Base-by-base conservation (phyloP, 176 grass and related monocot genomes). In the Carex littledalei region DNA sequence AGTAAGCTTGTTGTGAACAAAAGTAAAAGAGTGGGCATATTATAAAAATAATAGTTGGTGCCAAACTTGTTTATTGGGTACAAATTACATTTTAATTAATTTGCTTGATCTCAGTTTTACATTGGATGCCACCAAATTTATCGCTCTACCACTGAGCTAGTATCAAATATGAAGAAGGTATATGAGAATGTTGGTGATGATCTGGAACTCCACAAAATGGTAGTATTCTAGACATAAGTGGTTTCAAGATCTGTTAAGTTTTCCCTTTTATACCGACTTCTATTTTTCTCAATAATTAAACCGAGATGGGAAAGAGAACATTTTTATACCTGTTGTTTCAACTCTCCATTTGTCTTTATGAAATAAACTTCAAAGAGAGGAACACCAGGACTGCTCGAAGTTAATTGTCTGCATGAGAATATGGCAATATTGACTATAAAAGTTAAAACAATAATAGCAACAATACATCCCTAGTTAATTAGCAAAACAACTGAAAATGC, bases 361-460 rank as follows among this genome's bases (percentile, higher is more conserved):
- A 87, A 91, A 90, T 90, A 98, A 89, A 98, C 85, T 87, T 98
- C 96, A 71, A 98, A 98, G 71, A 98, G 59, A 84, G 91, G 93
- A 80, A 89, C 87, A 81, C 93, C 93, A 86, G 85, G 90, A 26
- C 88, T 88, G 67, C 88, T 75, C 61, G 87, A 92, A 87, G 87
- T 80, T 73, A 98, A 87, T 85, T 94, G 89, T 52, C 93, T 98
- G 87, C 88, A 87, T 20, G 81, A 34, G 31, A 59, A 88, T 2
- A 64, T 81, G 5, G 2, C 73, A 41, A 15, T 81, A 61, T 63
- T 81, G 17, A 21, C 18, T 14, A 78, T 55, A 32, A 8, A 55
- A 62, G 29, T 81, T 72, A 86, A 82, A 81, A 34, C 35, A 10
- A 45, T 43, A 11, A 85, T 63, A 70, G 45, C 15, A 54, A 79